Evolutionary conservation across 2,329 filamentous ascomycete genomes (phyloP), one percentile per base, ranked within the genome.

Genomic region (Fusarium sp.): DNA sequence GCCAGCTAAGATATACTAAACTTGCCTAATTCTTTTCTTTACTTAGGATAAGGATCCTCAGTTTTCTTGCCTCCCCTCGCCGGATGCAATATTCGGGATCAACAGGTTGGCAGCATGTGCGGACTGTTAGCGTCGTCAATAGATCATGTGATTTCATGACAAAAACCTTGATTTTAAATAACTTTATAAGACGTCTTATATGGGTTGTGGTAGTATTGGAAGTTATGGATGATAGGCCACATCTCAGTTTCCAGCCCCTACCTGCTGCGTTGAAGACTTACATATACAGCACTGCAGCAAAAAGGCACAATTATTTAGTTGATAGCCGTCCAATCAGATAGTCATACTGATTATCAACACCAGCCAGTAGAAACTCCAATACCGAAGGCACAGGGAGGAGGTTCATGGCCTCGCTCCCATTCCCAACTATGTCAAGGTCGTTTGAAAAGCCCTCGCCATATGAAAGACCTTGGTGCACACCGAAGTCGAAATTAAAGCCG

Each of bases 331-430:
- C 24, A 9, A 41, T 70, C 20, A 76, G 34, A 75, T n/a, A 76
- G 34, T 78, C 76, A 36, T 78, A 78, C 41, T 78, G 73, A 13
- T 71, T 77, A 13, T 72, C 77, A 66, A 80, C 77, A 2, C 79
- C 79, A 13, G 80, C 80, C n/a, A 81, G 62, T 30, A 81, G 68
- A 26, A 80, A 76, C 42, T 81, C 80, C 34, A 81, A 57, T 18
- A 79, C 78, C 17, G 78, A 79, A 17, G 80, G 79, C 20, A 81
- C 72, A 9, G 77, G 75, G 24, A 81, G 70, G 50, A 76, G 60
- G 26, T 75, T 67, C 26, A 78, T 47, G 8, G 44, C 64, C 28
- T 73, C 68, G 17, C 60, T 47, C 30, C 56, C 13, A 15, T 48
- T 47, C 18, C 48, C 63, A 47, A 61, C 24, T 50, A 78, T 68